Conservation (phyloP, 2,329 filamentous ascomycete genomes). For the Alternaria sp. region DNA sequence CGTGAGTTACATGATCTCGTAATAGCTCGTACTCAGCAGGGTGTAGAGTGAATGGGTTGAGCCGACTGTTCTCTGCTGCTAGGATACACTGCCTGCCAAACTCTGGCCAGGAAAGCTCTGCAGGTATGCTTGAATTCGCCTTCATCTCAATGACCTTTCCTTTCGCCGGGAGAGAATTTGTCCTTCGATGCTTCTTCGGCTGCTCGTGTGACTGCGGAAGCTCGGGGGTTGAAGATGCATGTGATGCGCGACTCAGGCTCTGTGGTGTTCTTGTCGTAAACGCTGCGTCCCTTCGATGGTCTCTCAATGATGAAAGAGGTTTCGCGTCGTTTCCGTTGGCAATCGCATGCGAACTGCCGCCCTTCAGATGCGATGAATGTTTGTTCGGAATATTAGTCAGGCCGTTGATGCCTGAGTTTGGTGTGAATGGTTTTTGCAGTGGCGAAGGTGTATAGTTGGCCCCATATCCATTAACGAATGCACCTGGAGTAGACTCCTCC, state of each 20-base stretch:
- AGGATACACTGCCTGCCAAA: conserved; percentile 92
- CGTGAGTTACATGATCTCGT: conserved; percentile 79
- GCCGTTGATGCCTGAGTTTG: conserved; percentile 27
- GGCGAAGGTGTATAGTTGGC: conserved; percentile 38
- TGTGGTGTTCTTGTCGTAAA: conserved; percentile 33
- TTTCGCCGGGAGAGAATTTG: conserved; percentile 27
- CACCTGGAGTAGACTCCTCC: conserved; percentile 40
- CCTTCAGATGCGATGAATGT: conserved; percentile 18
- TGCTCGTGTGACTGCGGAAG: conserved; percentile 31
- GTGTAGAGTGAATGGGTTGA: conserved; percentile 90
- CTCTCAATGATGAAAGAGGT: conserved; percentile 15
- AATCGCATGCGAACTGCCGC: conserved; percentile 10
- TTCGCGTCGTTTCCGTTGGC: conserved; percentile 17
- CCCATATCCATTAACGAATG: conserved; percentile 35
- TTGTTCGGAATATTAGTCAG: conserved; percentile 14
- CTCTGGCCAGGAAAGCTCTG: conserved; percentile 71
- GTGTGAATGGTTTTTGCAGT: conserved; percentile 35
- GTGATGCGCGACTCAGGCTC: conserved; percentile 28
- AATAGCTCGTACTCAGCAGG: conserved; percentile 82
- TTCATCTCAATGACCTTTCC: conserved; percentile 33
- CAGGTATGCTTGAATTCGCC: conserved; percentile 84
- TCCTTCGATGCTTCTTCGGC: conserved; percentile 24
- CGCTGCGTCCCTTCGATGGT: conserved; percentile 16
- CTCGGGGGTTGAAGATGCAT: conserved; percentile 44
- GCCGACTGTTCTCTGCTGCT: conserved; percentile 85